Evolutionary conservation across 1,139 yeast genomes (phyloP).

Genomic region (Saccharomyces pastorianus): DNA sequence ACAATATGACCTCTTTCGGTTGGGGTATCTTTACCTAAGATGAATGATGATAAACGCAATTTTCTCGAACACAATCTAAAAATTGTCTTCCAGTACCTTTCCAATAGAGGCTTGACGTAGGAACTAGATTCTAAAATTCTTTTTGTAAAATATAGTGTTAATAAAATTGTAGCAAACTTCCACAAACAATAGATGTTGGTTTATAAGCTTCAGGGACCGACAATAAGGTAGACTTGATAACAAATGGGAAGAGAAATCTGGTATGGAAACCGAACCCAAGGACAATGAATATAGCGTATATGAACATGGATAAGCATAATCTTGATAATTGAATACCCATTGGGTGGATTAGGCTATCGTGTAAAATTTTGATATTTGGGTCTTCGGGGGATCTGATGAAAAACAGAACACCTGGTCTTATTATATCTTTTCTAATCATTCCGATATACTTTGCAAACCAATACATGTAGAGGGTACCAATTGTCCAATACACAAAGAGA

Average conservation of each 20-base stretch:
- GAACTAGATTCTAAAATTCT: constrained; percentile 22
- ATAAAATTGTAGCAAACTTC: constrained; percentile 4
- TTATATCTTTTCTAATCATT: constrained; percentile 61
- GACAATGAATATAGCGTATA: constrained; percentile 65
- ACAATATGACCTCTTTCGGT: constrained; percentile 67
- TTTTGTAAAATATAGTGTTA: constrained; percentile 15
- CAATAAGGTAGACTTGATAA: constrained; percentile 22
- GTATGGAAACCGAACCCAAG: constrained; percentile 60
- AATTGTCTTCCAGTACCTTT: constrained; percentile 53
- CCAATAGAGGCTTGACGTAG: constrained; percentile 33
- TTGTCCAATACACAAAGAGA: constrained; percentile 49
- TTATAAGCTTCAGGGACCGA: constrained; percentile 16
- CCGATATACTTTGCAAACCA: constrained; percentile 80
- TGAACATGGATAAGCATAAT: constrained; percentile 64
- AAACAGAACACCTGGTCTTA: constrained; percentile 83
- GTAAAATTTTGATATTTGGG: constrained; percentile 80
- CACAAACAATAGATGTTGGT: constrained; percentile 7
- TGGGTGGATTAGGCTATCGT: constrained; percentile 78
- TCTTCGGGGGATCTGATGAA: constrained; percentile 93
- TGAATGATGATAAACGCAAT: constrained; percentile 69
- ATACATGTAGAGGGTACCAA: constrained; percentile 84
- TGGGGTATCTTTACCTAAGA: constrained; percentile 57
- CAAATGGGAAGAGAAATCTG: constrained; percentile 36
- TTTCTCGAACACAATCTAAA: constrained; percentile 50
- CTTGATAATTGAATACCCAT: constrained; percentile 64